Conservation (phyloP, 2,329 filamentous ascomycete genomes). For the Colletotrichum sidae region DNA sequence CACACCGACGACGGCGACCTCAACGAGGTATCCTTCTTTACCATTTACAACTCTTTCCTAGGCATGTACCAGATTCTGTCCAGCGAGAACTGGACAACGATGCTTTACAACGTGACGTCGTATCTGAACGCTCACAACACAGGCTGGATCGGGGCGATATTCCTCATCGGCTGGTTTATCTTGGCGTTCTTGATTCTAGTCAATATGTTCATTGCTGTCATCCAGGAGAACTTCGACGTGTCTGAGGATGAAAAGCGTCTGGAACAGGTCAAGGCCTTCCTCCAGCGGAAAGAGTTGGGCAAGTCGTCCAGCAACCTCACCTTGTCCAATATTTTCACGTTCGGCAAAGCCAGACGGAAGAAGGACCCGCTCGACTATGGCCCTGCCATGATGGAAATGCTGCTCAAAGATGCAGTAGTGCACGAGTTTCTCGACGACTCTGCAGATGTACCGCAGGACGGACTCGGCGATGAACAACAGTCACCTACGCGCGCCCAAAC, state of each 20-base stretch:
- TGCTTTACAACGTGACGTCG: slow-evolving; percentile 84
- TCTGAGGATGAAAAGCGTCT: slow-evolving; percentile 98
- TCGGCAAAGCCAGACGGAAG: slow-evolving; percentile 68
- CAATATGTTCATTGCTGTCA: slow-evolving; percentile 99
- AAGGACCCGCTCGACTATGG: slow-evolving; percentile 93
- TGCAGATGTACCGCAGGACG: slow-evolving; percentile 56
- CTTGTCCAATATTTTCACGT: slow-evolving; percentile 76
- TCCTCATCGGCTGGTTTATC: slow-evolving; percentile 96
- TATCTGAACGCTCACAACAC: slow-evolving; percentile 75
- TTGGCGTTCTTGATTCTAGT: slow-evolving; percentile 94
- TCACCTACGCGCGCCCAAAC: slow-evolving; percentile 46
- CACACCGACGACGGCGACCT: slow-evolving; percentile 70
- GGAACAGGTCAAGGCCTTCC: slow-evolving; percentile 94
- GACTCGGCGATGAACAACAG: slow-evolving; percentile 48
- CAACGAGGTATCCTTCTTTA: slow-evolving; percentile 82
- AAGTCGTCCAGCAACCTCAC: slow-evolving; percentile 79
- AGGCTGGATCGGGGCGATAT: slow-evolving; percentile 92
- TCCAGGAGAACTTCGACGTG: slow-evolving; percentile 99
- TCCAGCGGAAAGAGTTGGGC: slow-evolving; percentile 89
- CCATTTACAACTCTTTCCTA: slow-evolving; percentile 94
- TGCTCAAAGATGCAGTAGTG: slow-evolving; percentile 95
- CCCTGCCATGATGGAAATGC: slow-evolving; percentile 92
- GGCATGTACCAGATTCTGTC: slow-evolving; percentile 98
- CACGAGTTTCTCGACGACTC: slow-evolving; percentile 91
- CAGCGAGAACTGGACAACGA: slow-evolving; percentile 93